Percentiles rank a stretch among this genome's conserved stretches.
Conservation (phyloP, 768 basidiomycete species). For the Leucosporidium yakuticum region DNA sequence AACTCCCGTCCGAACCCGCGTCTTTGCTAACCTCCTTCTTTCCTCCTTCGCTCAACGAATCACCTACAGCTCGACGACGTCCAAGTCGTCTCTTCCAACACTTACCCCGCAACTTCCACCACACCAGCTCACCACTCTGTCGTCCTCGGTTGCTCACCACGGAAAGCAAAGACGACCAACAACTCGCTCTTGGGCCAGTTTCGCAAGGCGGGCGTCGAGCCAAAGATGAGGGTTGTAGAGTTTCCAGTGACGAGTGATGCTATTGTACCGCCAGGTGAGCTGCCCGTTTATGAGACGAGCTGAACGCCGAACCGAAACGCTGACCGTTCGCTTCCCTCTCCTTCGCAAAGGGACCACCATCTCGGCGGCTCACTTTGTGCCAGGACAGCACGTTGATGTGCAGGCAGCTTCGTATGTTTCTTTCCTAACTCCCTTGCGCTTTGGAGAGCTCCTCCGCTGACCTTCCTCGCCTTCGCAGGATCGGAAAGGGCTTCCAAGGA, state of each 20-base stretch:
- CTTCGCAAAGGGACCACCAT: conserved; percentile 65
- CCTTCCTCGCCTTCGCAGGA: conserved; percentile 49
- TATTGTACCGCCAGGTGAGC: conserved; percentile 76
- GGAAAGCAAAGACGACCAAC: conserved; percentile 56
- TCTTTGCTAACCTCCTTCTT: neutral
- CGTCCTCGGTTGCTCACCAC: conserved; percentile 80
- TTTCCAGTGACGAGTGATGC: conserved; percentile 85
- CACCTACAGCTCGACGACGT: conserved; percentile 43
- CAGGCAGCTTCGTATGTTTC: conserved; percentile 80
- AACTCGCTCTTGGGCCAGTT: conserved; percentile 84
- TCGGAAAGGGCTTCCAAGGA: conserved; percentile 96
- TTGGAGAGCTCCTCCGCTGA: neutral
- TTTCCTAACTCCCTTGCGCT: neutral
- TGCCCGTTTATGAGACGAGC: neutral
- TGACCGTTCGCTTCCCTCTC: neutral
- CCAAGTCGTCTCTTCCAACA: conserved; percentile 41
- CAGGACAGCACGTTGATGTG: conserved; percentile 91
- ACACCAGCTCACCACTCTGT: conserved; percentile 52
- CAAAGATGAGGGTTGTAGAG: conserved; percentile 79
- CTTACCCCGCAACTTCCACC: conserved; percentile 37
- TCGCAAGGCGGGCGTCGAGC: conserved; percentile 66
- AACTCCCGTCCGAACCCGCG: neutral
- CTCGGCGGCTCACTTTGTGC: conserved; percentile 90
- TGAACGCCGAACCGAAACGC: neutral
- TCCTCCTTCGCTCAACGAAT: conserved; percentile 2